phyloP scores from a whole-genome alignment of 306 rosid genomes.

The Quercus glauca region DNA sequence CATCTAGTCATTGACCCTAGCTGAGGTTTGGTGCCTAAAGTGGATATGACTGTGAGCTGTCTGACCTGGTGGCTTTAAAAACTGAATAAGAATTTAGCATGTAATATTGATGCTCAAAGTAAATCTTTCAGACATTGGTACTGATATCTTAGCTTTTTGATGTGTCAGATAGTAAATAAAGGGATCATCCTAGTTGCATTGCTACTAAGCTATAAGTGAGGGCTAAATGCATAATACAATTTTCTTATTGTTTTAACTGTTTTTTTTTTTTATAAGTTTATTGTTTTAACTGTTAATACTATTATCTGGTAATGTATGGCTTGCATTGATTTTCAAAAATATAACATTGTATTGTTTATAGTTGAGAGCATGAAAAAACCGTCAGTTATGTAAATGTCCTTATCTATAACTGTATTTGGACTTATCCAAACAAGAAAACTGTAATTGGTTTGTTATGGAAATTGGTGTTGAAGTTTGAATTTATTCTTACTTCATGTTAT shows the following conservation, averaged over 20 bases:
- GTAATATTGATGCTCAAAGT: background rate
- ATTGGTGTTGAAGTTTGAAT: slow-evolving; percentile 7
- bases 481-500: slow-evolving; percentile 26
- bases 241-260: background rate
- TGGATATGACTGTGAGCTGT: background rate
- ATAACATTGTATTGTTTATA: background rate
- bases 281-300: background rate
- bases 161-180: no score
- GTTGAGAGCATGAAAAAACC: background rate
- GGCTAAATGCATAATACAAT: background rate
- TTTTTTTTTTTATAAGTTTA: no score
- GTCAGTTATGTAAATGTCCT: background rate
- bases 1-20: background rate
- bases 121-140: background rate
- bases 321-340: background rate
- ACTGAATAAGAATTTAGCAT: background rate
- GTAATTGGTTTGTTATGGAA: background rate
- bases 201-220: background rate
- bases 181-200: no score
- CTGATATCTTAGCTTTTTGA: background rate
- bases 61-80: background rate
- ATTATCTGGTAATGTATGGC: background rate
- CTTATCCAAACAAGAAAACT: background rate
- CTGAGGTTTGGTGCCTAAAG: background rate
- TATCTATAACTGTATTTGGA: background rate